A percentile compares a stretch with the other conserved stretches of the same genome.
Conservation (phyloP, 108 stramenopile species). For the Heterococcus sp. region DNA sequence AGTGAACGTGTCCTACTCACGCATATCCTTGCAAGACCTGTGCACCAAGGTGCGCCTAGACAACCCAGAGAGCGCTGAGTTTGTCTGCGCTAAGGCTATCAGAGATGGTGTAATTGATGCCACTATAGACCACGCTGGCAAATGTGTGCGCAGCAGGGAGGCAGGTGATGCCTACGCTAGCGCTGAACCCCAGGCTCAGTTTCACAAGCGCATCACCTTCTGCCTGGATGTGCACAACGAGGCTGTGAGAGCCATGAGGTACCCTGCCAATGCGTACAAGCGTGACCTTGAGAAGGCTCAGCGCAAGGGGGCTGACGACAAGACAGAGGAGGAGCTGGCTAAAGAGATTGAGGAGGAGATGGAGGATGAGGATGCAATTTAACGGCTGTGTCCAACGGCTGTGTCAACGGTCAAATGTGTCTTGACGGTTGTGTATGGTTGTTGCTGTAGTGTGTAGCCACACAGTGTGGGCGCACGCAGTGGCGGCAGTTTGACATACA, state of each 20-base stretch:
- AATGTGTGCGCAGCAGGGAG: no score
- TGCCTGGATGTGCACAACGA: no score
- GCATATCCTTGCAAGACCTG: slow-evolving; percentile 82
- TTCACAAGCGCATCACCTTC: slow-evolving; percentile 85
- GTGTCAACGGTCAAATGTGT: no score
- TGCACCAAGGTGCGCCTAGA: slow-evolving; percentile 54
- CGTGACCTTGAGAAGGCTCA: slow-evolving; percentile 21
- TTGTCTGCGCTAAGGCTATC: slow-evolving; percentile 94
- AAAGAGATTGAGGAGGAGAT: slow-evolving; percentile 48
- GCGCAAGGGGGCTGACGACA: slow-evolving; percentile 17
- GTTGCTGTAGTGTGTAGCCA: no score
- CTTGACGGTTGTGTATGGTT: no score
- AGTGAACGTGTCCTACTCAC: slow-evolving; percentile 78
- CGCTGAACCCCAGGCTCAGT: slow-evolving; percentile 85
- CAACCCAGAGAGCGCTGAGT: slow-evolving; percentile 69
- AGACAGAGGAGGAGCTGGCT: slow-evolving; percentile 40
- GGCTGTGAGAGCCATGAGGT: slow-evolving; percentile 90
- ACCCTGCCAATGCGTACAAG: slow-evolving; percentile 85
- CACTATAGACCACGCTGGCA: slow-evolving; percentile 92
- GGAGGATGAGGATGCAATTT: slow-evolving; percentile 47
- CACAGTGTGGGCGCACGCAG: no score
- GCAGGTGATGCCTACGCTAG: slow-evolving; percentile 92
- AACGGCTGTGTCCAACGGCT: no score
- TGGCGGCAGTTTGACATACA: no score
- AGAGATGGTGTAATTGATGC: slow-evolving; percentile 97